Percentiles rank a stretch among this genome's conserved stretches.
Conservation (phyloP, 176 grass and related monocot species). For the Oropetium thomaeum region DNA sequence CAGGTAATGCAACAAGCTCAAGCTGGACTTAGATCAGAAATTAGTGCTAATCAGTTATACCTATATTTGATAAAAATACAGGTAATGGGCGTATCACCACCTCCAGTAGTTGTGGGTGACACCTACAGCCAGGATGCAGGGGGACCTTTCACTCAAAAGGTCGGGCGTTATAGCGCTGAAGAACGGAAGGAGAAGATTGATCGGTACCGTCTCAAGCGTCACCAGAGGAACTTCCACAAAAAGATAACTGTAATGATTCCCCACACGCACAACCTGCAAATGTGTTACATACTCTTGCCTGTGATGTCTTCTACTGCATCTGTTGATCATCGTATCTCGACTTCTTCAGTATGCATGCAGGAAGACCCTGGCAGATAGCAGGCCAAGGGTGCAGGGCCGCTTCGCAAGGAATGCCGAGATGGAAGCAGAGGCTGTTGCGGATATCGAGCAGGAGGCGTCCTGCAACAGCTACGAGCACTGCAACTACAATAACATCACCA, state of each 20-base stretch:
- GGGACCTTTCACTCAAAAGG: conserved; percentile 25
- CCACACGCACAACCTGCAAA: background rate
- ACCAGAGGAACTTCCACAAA: conserved; percentile 83
- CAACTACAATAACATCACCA: conserved; percentile 10
- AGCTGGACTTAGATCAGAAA: background rate
- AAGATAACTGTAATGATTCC: conserved; percentile 70
- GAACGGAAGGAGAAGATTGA: conserved; percentile 79
- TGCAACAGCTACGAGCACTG: conserved; percentile 28
- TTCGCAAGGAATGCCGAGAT: conserved; percentile 66
- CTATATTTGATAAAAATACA: conserved; percentile 30
- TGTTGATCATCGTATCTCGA: background rate
- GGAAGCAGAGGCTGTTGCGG: conserved; percentile 36
- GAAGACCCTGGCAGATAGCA: conserved; percentile 91
- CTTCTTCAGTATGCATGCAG: conserved; percentile 74
- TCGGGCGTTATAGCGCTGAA: conserved; percentile 71
- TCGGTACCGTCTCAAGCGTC: conserved; percentile 81
- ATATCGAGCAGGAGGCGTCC: background rate
- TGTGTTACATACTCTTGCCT: background rate
- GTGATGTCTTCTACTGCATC: background rate
- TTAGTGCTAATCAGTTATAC: background rate
- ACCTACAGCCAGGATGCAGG: conserved; percentile 39
- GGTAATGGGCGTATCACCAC: conserved; percentile 36
- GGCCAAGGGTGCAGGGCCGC: conserved; percentile 77
- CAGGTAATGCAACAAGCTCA: conserved; percentile 46
- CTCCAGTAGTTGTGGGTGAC: conserved; percentile 8